These are phyloP conservation scores for Komagataella ulmi DNA, from an alignment of 805 yeast species.

Conservation along the genomic window DNA sequence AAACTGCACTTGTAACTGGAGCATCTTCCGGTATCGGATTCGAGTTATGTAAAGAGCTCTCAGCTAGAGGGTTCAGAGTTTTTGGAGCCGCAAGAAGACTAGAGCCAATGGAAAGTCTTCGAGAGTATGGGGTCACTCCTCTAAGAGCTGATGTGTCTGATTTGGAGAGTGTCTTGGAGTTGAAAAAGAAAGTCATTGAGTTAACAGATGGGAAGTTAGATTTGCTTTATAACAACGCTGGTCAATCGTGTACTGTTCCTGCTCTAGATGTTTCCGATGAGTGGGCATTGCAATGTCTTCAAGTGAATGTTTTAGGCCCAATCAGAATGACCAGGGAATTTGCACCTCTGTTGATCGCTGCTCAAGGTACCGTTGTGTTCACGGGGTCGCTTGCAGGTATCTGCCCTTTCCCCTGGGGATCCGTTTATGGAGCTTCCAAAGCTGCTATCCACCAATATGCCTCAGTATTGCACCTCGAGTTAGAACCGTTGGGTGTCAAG, in stretches of 20 bases:
- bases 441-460: slow-evolving; percentile 72
- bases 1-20: slow-evolving; percentile 40
- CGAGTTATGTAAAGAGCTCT: slow-evolving; percentile 29
- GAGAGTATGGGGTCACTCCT: slow-evolving; percentile 29
- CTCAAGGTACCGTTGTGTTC: slow-evolving; percentile 57
- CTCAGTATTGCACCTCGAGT: slow-evolving; percentile 44
- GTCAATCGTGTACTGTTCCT: slow-evolving; percentile 55
- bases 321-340: slow-evolving; percentile 50
- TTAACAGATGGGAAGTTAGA: slow-evolving; percentile 40
- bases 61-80: slow-evolving; percentile 32
- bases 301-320: slow-evolving; percentile 63
- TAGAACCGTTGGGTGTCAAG: slow-evolving; percentile 59
- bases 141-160: slow-evolving; percentile 47
- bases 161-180: slow-evolving; percentile 27
- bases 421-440: slow-evolving; percentile 53
- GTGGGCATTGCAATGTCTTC: slow-evolving; percentile 33
- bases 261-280: slow-evolving; percentile 54
- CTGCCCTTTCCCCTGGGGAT: slow-evolving; percentile 57
- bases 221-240: slow-evolving; percentile 58
- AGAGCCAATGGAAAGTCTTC: slow-evolving; percentile 42
- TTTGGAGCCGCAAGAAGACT: slow-evolving; percentile 66
- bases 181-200: slow-evolving; percentile 25
- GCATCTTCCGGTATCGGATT: slow-evolving; percentile 50
- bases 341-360: slow-evolving; percentile 38
- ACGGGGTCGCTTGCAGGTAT: slow-evolving; percentile 65